These are phyloP conservation scores for Podila minutissima DNA, from an alignment of 192 early-diverging fungal genomes.

Conservation along the genomic window DNA sequence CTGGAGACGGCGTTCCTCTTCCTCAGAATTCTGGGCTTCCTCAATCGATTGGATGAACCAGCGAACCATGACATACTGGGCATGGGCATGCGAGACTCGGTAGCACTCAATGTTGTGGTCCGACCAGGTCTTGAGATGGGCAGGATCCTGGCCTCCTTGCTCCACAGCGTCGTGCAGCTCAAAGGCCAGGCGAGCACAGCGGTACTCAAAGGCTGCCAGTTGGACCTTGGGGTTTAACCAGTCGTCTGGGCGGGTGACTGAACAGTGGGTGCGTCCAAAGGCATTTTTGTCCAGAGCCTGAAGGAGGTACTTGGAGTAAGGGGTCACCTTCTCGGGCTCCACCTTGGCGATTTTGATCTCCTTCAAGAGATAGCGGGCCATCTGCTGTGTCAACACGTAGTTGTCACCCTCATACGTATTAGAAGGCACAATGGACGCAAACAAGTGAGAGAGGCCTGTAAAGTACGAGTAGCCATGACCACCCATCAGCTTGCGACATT, in stretches of 20 bases:
- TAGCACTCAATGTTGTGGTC: constrained; percentile 59
- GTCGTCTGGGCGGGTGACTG: constrained; percentile 41
- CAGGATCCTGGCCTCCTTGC: constrained; percentile 19
- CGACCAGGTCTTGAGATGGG: constrained; percentile 35
- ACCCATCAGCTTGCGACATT: constrained; percentile 76
- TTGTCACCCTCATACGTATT: constrained; percentile 89
- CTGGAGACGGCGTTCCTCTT: constrained; percentile 18
- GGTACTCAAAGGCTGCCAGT: constrained; percentile 59
- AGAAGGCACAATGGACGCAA: constrained; percentile 73
- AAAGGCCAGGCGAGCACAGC: constrained; percentile 54
- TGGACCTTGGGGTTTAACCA: constrained; percentile 53
- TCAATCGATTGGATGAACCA: constrained; percentile 56
- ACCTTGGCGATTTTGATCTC: constrained; percentile 42
- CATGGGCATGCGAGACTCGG: constrained; percentile 62
- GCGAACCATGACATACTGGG: constrained; percentile 60
- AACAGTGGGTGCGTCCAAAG: constrained; percentile 21
- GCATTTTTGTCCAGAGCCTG: constrained; percentile 5
- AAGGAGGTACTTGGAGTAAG: constrained; percentile 40
- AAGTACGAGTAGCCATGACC: constrained; percentile 83
- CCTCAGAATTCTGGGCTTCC: constrained; percentile 20
- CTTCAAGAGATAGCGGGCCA: constrained; percentile 75
- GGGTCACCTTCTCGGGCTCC: constrained; percentile 34
- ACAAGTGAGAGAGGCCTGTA: constrained; percentile 74
- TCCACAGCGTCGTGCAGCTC: constrained; percentile 54
- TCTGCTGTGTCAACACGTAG: constrained; percentile 87